Percentiles rank a stretch among this genome's conserved stretches.
Conservation (phyloP, 2,329 filamentous ascomycete genomes). For the Cladophialophora bantiana region DNA sequence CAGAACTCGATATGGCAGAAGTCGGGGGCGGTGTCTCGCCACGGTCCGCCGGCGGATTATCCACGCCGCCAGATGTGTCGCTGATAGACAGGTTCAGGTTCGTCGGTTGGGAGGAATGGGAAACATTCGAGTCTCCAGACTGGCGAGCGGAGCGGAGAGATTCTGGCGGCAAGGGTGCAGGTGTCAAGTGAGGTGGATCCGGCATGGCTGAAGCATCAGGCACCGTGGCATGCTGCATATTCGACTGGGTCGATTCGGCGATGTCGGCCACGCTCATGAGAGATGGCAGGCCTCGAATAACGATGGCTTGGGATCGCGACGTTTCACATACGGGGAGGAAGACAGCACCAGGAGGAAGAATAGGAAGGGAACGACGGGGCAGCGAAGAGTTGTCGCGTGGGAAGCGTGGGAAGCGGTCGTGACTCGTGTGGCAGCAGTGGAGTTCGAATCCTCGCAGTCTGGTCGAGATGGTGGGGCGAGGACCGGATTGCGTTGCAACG, state of each 20-base stretch:
- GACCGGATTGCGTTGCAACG: constrained; percentile 24
- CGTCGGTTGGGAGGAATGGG: constrained; percentile 20
- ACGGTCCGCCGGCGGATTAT: constrained; percentile 14
- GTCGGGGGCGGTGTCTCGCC: constrained; percentile 33
- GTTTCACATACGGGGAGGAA: neutral
- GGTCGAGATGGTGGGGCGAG: constrained; percentile 13
- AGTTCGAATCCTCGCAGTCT: constrained; percentile 9
- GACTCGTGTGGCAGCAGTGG: constrained; percentile 21
- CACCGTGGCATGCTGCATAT: constrained; percentile 32
- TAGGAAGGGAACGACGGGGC: constrained; percentile 10
- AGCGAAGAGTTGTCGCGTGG: constrained; percentile 21
- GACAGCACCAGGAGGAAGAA: neutral
- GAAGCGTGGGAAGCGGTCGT: constrained; percentile 15
- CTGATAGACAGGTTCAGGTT: constrained; percentile 29
- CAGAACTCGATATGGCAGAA: constrained; percentile 33
- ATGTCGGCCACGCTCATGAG: constrained; percentile 20
- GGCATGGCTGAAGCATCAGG: constrained; percentile 29
- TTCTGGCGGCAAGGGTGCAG: constrained; percentile 16
- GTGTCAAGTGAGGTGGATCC: constrained; percentile 31
- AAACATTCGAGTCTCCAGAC: constrained; percentile 17
- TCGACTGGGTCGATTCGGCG: constrained; percentile 18
- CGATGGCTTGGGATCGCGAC: neutral
- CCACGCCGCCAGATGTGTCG: constrained; percentile 22
- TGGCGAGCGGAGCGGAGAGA: neutral
- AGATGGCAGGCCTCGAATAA: constrained; percentile 1